Base-by-base conservation (phyloP, 1,284 basidiomycete genomes). In the Baeospora myosura region DNA sequence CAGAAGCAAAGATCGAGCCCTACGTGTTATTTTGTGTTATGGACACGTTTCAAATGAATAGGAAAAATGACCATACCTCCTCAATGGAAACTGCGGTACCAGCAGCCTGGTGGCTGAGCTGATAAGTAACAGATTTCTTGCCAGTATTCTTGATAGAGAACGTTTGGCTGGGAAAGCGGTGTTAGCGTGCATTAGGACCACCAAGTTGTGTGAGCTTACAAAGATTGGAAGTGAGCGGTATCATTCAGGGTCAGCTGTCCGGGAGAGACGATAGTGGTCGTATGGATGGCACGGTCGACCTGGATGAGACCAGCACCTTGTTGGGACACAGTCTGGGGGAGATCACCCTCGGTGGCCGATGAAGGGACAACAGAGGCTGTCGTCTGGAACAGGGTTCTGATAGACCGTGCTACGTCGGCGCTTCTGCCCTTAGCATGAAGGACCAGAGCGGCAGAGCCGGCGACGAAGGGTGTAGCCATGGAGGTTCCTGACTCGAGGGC, bases 241-340 rank as follows among this genome's bases (percentile, higher is more conserved):
- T 78, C 77, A 57, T 79, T 82, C 40, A 78, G 59, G 33, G 69
- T 51, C 10, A 80, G 55, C 50, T 72, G 63, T 3, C 66, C 59
- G 2, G 76, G 77, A 16, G 60, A 62, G 28, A 80, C 57, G 11
- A 64, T 45, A 11, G 71, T 67, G 17, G 59, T 60, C 10, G 62
- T 58, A 43, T 67, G 60, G 40, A 78, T 53, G 0, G 76, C 75
- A 39, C 64, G 60, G 58, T 68, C 71, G 12, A 72, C 66, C 41
- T 78, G 62, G 32, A 79, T 57, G 18, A 76, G 51, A 18, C 78
- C 78, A 18, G 72, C 64, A 25, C 78, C 78, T 45, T 72, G 69
- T 36, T 69, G 65, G 3, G 70, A 64, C 14, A 72, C 63, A 4
- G 72, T 74, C 44, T 72, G 66, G 35, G 69, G 49, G 7, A 65